These are phyloP conservation scores for Xylaria polymorpha DNA, from an alignment of 2,329 filamentous ascomycete genomes.

Conservation along the genomic window DNA sequence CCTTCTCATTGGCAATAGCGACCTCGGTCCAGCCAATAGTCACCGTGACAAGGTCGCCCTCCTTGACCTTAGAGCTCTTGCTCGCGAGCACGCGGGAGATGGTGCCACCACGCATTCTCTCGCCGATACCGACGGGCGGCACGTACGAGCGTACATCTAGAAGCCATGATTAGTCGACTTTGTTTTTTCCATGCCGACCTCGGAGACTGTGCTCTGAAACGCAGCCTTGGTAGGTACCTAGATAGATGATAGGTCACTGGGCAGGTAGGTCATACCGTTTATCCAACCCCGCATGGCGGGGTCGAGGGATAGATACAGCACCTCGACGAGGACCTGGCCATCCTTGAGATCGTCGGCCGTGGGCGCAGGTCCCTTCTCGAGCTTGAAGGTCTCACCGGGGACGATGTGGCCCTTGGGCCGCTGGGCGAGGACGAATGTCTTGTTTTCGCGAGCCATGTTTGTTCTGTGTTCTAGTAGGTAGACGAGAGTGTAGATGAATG, in stretches of 20 bases:
- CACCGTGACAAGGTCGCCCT: constrained; percentile 68
- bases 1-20: constrained; percentile 66
- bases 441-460: constrained; percentile 59
- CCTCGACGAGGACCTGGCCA: constrained; percentile 71
- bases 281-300: constrained; percentile 83
- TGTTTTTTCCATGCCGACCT: neutral
- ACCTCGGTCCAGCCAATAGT: constrained; percentile 74
- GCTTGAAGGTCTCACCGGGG: constrained; percentile 72
- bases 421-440: constrained; percentile 70
- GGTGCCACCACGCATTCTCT: constrained; percentile 73
- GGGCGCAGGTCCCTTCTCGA: constrained; percentile 63
- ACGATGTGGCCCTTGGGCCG: constrained; percentile 70
- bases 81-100: constrained; percentile 72
- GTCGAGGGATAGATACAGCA: constrained; percentile 75
- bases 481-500: neutral
- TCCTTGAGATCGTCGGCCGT: constrained; percentile 66
- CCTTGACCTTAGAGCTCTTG: constrained; percentile 64
- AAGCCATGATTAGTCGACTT: constrained; percentile 15
- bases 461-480: constrained; percentile 3
- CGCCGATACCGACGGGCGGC: constrained; percentile 74
- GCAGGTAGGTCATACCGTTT: constrained; percentile 57
- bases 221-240: too few species aligned
- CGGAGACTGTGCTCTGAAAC: neutral
- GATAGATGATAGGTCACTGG: too few species aligned
- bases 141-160: constrained; percentile 69